Conservation (phyloP, 345 rosid species). For the Pistacia atlantica region DNA sequence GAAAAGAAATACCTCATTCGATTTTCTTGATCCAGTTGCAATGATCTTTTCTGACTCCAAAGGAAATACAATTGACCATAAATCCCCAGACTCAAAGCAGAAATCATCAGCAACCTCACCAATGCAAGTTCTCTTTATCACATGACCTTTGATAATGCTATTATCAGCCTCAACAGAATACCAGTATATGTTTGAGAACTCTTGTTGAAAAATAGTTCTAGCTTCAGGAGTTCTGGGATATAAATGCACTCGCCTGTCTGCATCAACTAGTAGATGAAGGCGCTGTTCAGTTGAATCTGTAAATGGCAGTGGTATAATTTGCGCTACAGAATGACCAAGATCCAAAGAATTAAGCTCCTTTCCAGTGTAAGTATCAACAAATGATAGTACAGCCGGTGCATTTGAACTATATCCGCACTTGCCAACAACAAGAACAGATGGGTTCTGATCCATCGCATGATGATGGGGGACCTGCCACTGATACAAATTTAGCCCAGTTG, state of each 20-base stretch:
- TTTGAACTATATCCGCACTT: slow-evolving; percentile 57
- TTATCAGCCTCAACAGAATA: slow-evolving; percentile 73
- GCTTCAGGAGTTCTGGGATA: slow-evolving; percentile 86
- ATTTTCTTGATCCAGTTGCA: slow-evolving; percentile 65
- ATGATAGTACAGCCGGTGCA: slow-evolving; percentile 74
- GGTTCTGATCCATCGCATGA: slow-evolving; percentile 93
- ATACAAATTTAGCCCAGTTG: slow-evolving; percentile 63
- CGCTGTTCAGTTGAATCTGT: slow-evolving; percentile 92
- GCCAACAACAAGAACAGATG: slow-evolving; percentile 87
- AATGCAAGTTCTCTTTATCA: slow-evolving; percentile 56
- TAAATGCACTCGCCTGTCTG: slow-evolving; percentile 63
- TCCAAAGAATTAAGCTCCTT: slow-evolving; percentile 57
- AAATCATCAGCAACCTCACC: slow-evolving; percentile 63
- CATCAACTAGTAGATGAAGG: slow-evolving; percentile 81
- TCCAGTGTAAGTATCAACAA: slow-evolving; percentile 87
- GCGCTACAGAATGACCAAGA: slow-evolving; percentile 72
- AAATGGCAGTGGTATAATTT: slow-evolving; percentile 80
- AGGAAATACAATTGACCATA: slow-evolving; percentile 95
- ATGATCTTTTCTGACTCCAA: slow-evolving; percentile 86
- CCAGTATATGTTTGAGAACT: slow-evolving; percentile 84
- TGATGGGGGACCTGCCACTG: slow-evolving; percentile 99
- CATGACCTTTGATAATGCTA: slow-evolving; percentile 81
- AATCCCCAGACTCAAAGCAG: slow-evolving; percentile 75
- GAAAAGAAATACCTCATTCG: slow-evolving; percentile 65
- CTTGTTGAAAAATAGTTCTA: slow-evolving; percentile 57